These are phyloP conservation scores for Fusarium nanum DNA, from an alignment of 2,329 filamentous ascomycete genomes.

Conservation along the genomic window DNA sequence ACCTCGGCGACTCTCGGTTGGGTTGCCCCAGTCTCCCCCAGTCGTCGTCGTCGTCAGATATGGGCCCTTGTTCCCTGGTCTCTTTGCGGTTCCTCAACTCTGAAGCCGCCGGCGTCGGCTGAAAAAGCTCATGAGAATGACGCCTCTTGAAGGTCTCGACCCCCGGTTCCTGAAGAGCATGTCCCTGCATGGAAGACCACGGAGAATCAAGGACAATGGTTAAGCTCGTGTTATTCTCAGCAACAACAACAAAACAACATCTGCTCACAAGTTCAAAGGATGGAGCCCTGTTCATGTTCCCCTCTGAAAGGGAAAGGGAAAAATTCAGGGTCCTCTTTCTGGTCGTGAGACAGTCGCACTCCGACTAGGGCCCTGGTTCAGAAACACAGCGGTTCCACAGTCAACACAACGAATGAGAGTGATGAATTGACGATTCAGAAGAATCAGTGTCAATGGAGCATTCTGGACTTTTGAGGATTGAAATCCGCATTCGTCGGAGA, in stretches of 20 bases:
- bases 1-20: constrained; percentile 37
- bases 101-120: constrained; percentile 34
- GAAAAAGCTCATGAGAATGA: constrained; percentile 16
- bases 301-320: neutral
- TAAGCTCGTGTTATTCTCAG: neutral
- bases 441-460: constrained; percentile 17
- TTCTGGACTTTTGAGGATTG: constrained; percentile 24
- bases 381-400: constrained; percentile 42
- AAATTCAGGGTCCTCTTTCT: constrained; percentile 41
- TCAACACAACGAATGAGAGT: constrained; percentile 32
- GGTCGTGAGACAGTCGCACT: constrained; percentile 43
- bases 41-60: constrained; percentile 4
- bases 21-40: constrained; percentile 14
- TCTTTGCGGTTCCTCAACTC: constrained; percentile 21
- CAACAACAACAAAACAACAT: neutral
- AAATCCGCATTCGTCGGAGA: constrained; percentile 16
- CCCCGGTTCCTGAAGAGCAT: constrained; percentile 26
- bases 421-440: constrained; percentile 29
- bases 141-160: constrained; percentile 25
- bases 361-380: constrained; percentile 34
- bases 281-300: constrained; percentile 7
- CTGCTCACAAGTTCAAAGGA: neutral
- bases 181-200: constrained; percentile 13
- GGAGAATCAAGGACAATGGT: constrained; percentile 21
- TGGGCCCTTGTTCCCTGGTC: constrained; percentile 20